phyloP scores from a whole-genome alignment of 106 monocot species.

The Platanthera zijinensis region DNA sequence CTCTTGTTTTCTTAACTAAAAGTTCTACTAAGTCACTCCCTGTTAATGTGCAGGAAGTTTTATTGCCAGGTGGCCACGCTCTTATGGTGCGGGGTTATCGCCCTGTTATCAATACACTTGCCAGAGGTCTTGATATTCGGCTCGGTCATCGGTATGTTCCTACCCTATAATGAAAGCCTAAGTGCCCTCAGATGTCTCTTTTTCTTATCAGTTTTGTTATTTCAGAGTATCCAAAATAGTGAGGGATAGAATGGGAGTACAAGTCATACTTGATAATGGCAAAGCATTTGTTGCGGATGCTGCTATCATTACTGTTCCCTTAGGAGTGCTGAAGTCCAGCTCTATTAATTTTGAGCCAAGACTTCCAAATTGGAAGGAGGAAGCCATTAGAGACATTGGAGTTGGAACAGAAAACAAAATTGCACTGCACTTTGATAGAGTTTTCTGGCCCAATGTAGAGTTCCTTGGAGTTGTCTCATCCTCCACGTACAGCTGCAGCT shows the following conservation, averaged over 20 bases:
- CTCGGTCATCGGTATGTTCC: slow-evolving; percentile 53
- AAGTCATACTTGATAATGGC: slow-evolving; percentile 63
- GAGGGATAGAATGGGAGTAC: slow-evolving; percentile 68
- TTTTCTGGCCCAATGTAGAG: slow-evolving; percentile 99
- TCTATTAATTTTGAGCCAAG: slow-evolving; percentile 73
- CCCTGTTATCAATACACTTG: slow-evolving; percentile 86
- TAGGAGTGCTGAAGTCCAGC: slow-evolving; percentile 86
- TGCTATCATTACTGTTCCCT: slow-evolving; percentile 73
- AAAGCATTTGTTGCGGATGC: slow-evolving; percentile 75
- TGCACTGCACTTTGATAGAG: slow-evolving; percentile 75
- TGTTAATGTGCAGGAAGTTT: slow-evolving; percentile 55
- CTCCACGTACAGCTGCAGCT: slow-evolving; percentile 88
- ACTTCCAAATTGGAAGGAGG: slow-evolving; percentile 91
- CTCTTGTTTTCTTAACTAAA: not conserved
- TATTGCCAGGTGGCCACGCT: slow-evolving; percentile 94
- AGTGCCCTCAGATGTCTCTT: not conserved
- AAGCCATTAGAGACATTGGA: slow-evolving; percentile 62
- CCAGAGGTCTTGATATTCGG: slow-evolving; percentile 82
- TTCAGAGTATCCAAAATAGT: slow-evolving; percentile 66
- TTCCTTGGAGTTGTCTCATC: slow-evolving; percentile 91
- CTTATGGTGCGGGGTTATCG: slow-evolving; percentile 93
- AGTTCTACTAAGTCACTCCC: slow-evolving; percentile 6
- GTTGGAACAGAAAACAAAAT: slow-evolving; percentile 95
- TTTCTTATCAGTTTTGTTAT: slow-evolving; percentile 11
- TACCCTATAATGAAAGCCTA: not conserved